Evolutionary conservation across 768 basidiomycete species (phyloP).

Genomic region (Suillus subaureus): DNA sequence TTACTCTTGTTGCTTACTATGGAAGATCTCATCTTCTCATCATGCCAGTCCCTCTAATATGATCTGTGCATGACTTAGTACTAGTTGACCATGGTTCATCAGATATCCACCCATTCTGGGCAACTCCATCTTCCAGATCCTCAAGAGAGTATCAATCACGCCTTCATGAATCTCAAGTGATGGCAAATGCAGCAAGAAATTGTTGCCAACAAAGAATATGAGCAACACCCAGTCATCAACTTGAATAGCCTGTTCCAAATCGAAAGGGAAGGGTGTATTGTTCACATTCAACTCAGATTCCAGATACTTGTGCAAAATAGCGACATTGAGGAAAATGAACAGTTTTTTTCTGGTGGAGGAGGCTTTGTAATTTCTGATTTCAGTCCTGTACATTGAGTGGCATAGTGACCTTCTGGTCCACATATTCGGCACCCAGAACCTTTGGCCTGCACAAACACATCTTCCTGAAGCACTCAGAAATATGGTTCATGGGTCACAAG

Average conservation of each 20-base stretch:
- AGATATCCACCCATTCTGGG: conserved; percentile 97
- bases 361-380: conserved; percentile 66
- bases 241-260: conserved; percentile 93
- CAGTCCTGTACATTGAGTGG: conserved; percentile 88
- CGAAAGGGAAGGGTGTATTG: conserved; percentile 80
- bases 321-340: conserved; percentile 99
- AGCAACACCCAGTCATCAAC: conserved; percentile 99
- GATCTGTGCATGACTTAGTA: conserved; percentile 84
- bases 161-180: conserved; percentile 99
- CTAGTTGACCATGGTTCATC: conserved; percentile 89
- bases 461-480: conserved; percentile 96
- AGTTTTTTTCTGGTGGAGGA: conserved; percentile 73
- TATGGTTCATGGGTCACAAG: conserved; percentile 98
- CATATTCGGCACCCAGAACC: conserved; percentile 86
- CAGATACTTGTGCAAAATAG: conserved; percentile 94
- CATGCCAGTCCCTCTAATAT: conserved; percentile 93
- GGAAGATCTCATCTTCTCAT: conserved; percentile 95
- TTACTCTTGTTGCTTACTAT: conserved; percentile 86
- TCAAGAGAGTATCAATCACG: conserved; percentile 94
- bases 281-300: conserved; percentile 91
- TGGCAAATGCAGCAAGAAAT: conserved; percentile 95
- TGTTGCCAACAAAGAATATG: conserved; percentile 99
- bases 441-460: conserved; percentile 90
- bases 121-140: conserved; percentile 93
- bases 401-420: conserved; percentile 93